Conservation (phyloP, 208 protist genomes). For the Strigomonas culicis region DNA sequence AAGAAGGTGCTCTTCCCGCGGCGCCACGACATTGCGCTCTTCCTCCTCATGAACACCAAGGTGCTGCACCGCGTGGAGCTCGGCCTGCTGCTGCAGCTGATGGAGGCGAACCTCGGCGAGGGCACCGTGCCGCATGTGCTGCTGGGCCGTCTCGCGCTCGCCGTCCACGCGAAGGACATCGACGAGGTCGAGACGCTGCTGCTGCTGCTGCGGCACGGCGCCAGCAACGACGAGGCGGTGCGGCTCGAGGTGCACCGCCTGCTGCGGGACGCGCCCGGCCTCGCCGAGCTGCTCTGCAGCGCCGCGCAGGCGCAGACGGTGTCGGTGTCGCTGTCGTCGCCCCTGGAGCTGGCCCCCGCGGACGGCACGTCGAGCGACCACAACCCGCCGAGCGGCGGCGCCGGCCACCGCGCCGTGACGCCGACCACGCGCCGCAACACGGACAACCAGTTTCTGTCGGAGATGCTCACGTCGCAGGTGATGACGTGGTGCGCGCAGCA, state of each 20-base stretch:
- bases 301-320: neutral
- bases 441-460: conserved; percentile 14
- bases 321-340: neutral
- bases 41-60: conserved; percentile 42
- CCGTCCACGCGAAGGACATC: conserved; percentile 47
- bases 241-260: conserved; percentile 35
- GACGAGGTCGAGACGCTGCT: conserved; percentile 73
- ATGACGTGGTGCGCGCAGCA: conserved; percentile 43
- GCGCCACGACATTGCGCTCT: conserved; percentile 66
- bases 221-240: conserved; percentile 34
- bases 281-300: conserved; percentile 51
- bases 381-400: neutral
- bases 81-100: conserved; percentile 51
- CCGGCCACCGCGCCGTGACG: neutral
- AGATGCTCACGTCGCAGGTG: conserved; percentile 35
- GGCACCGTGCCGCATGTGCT: conserved; percentile 49
- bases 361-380: conserved; percentile 1
- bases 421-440: conserved; percentile 8
- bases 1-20: conserved; percentile 79
- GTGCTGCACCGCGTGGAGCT: conserved; percentile 36
- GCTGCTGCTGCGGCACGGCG: conserved; percentile 44
- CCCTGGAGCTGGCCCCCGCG: conserved; percentile 8
- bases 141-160: conserved; percentile 40
- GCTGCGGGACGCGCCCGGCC: conserved; percentile 23
- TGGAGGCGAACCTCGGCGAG: conserved; percentile 68